phyloP scores from a whole-genome alignment of 768 basidiomycete genomes.

The Agrocybe pediades region DNA sequence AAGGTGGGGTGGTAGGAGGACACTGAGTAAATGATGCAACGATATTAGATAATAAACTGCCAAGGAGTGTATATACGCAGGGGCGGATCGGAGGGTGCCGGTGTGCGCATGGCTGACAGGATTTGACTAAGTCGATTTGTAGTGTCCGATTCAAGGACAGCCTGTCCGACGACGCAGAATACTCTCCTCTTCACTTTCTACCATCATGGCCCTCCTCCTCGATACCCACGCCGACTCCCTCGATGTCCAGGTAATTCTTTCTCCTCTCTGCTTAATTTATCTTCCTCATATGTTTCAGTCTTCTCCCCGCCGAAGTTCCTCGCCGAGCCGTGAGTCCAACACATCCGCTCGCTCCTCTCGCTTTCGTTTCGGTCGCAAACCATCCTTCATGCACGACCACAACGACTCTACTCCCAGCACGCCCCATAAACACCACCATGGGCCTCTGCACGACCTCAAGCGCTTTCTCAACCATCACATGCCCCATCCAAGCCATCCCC shows the following conservation, averaged over 20 bases:
- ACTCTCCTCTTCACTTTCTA: conserved; percentile 4
- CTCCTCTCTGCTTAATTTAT: not conserved
- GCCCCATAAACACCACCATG: conserved; percentile 47
- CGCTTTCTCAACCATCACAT: conserved; percentile 95
- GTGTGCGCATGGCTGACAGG: not conserved
- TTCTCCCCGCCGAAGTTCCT: conserved; percentile 20
- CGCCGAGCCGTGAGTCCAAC: conserved; percentile 22
- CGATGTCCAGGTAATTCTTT: conserved; percentile 2
- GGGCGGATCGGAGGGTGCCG: not conserved
- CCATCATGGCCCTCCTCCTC: conserved; percentile 21
- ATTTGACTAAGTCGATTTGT: not conserved
- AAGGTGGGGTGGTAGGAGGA: no score
- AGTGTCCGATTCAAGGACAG: conserved; percentile 6
- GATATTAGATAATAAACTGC: not conserved
- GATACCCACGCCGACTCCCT: conserved; percentile 5
- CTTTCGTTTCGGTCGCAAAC: conserved; percentile 23
- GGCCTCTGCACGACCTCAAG: conserved; percentile 89
- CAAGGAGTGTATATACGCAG: not conserved
- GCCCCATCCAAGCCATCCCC: conserved; percentile 49
- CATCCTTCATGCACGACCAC: conserved; percentile 21
- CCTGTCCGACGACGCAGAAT: not conserved
- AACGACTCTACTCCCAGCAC: conserved; percentile 11
- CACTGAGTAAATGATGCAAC: no score
- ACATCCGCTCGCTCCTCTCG: conserved; percentile 22
- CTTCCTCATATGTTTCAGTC: conserved; percentile 13